Evolutionary conservation across 306 rosid species (phyloP), one percentile per base, ranked within the genome.

Genomic region (Vachellia pachyceras): DNA sequence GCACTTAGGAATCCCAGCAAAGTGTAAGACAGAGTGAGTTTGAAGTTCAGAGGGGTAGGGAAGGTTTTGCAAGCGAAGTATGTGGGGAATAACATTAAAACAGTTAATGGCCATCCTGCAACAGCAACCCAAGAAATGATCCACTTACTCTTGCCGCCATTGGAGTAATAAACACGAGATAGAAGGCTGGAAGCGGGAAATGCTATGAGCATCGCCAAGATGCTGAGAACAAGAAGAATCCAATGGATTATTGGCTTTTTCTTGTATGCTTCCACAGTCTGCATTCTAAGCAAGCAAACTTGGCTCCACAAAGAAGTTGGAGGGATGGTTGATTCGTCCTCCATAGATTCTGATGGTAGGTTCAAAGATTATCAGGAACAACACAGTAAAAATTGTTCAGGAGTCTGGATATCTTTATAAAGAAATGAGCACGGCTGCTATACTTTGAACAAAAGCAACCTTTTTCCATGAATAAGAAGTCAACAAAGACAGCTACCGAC

Each of bases 91-190:
- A 95, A 67, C 69, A 95, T 79, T 5, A 93, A n/a, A 61, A 87
- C 97, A 29, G 86, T 87, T 67, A 95, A 55, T 80, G 99, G 99
- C 97, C 97, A 95, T 49, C 97, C 99, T 33, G 92, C 97, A 70
- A 91, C 99, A 20, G 97, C 89, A 14, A 88, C 94, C 97, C 99
- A 92, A 49, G 99, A 95, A 82, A 95, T 91, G 81, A 95, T 91
- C 97, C 99, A 95, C 85, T 95, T 91, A 87, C 97, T 95, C 42
- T 89, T 73, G 22, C 99, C 99, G 1, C 99, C 97, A 41, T 92
- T 87, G 25, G 77, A 75, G 64, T 82, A 95, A 85, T 92, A 95
- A 64, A 92, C 85, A 60, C 99, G 97, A 72, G 99, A 92, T 18
- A 95, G 91, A 82, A 95, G 85, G 79, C 94, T 87, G 7, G 97